phyloP scores from a whole-genome alignment of 1,139 yeast species.

The Nadsonia starkeyi-henricii region DNA sequence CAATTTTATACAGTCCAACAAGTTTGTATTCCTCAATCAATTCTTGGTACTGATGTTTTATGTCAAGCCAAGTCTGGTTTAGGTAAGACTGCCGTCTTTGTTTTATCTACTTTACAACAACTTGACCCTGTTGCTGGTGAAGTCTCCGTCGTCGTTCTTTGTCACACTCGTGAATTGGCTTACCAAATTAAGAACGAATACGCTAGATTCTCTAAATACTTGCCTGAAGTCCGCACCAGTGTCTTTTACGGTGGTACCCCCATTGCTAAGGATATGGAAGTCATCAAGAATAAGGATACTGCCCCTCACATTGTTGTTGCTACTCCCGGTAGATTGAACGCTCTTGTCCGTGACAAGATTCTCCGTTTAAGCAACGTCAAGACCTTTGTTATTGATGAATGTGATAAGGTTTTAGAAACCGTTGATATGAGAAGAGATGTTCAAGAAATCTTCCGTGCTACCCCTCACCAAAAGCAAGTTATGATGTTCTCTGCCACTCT shows the following conservation, averaged over 20 bases:
- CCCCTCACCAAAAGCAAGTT: conserved; percentile 97
- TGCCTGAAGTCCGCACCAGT: conserved; percentile 95
- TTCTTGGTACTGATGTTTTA: conserved; percentile 92
- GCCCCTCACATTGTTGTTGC: conserved; percentile 96
- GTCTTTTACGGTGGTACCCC: conserved; percentile 96
- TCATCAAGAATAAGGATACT: conserved; percentile 82
- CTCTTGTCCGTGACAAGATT: conserved; percentile 81
- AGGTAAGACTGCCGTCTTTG: conserved; percentile 98
- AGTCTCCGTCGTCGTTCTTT: conserved; percentile 81
- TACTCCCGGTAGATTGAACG: conserved; percentile 95
- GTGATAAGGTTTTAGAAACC: conserved; percentile 87
- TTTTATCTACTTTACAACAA: conserved; percentile 89
- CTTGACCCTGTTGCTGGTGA: conserved; percentile 97
- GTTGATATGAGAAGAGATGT: conserved; percentile 96
- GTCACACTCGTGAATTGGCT: conserved; percentile 98
- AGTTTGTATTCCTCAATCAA: conserved; percentile 95
- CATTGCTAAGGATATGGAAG: conserved; percentile 72
- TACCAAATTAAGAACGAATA: conserved; percentile 97
- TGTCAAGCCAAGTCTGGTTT: conserved; percentile 99
- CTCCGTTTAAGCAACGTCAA: conserved; percentile 81
- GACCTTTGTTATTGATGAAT: conserved; percentile 93
- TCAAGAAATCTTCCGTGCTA: conserved; percentile 92
- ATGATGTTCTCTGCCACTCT: conserved; percentile 99
- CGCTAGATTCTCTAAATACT: conserved; percentile 92
- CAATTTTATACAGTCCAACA: conserved; percentile 59